phyloP scores from a whole-genome alignment of 176 grass and related monocot species.

The Elymus sibiricus region DNA sequence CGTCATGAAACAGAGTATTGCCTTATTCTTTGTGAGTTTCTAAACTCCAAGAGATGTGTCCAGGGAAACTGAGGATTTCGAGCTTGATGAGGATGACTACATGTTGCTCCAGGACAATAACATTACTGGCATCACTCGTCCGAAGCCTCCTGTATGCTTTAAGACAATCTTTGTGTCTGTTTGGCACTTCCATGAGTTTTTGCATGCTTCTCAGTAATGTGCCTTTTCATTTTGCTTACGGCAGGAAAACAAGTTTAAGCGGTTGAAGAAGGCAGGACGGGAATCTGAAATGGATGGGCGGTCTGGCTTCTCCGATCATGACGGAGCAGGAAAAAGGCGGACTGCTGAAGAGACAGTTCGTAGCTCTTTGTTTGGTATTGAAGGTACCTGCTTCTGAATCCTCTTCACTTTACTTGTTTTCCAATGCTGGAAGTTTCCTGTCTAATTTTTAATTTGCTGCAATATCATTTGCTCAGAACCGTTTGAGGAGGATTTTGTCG shows the following conservation, averaged over 20 bases:
- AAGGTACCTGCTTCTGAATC: conserved; percentile 40
- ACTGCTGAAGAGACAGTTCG: conserved; percentile 77
- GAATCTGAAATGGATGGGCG: conserved; percentile 58
- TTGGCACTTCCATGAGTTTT: background rate
- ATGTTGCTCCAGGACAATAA: conserved; percentile 96
- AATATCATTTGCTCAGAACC: conserved; percentile 41
- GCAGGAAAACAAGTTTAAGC: conserved; percentile 83
- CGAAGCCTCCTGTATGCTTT: conserved; percentile 68
- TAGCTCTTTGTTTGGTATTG: conserved; percentile 80
- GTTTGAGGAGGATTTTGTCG: conserved; percentile 79
- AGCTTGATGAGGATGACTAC: conserved; percentile 97
- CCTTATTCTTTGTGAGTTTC: conserved; percentile 23
- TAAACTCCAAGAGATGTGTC: conserved; percentile 19
- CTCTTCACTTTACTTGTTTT: background rate
- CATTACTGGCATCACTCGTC: conserved; percentile 71
- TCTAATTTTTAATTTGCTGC: conserved; percentile 8
- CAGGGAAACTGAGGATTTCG: conserved; percentile 79
- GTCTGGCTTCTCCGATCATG: conserved; percentile 66
- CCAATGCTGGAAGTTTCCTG: background rate
- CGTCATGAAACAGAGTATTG: background rate
- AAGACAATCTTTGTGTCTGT: background rate
- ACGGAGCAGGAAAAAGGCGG: conserved; percentile 61
- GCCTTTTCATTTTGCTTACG: background rate
- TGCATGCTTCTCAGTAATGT: background rate
- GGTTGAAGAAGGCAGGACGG: conserved; percentile 88